Percentiles rank a stretch among this genome's conserved stretches.
phyloP scores from a whole-genome alignment of 805 yeast genomes.

The Isabelozyma heimii region DNA sequence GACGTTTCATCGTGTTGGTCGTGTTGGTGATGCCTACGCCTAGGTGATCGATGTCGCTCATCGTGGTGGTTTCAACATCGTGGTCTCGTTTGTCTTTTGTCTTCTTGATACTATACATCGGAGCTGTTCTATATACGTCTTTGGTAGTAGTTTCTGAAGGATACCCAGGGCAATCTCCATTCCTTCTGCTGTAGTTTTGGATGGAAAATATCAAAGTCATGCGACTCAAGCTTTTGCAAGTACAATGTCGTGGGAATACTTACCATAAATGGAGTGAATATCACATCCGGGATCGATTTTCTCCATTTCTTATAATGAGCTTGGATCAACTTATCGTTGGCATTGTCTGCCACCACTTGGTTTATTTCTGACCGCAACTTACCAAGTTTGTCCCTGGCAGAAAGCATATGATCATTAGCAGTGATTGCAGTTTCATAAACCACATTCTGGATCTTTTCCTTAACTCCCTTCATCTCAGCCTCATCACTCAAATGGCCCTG shows the following conservation, averaged over 20 bases:
- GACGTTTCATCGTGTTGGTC: too few species aligned
- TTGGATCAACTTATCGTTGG: conserved; percentile 23
- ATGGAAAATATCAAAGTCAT: conserved; percentile 60
- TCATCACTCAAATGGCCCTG: conserved; percentile 40
- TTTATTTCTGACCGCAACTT: conserved; percentile 37
- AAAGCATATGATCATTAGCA: conserved; percentile 77
- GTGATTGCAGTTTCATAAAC: conserved; percentile 67
- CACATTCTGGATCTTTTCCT: conserved; percentile 49
- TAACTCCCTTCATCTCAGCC: conserved; percentile 19
- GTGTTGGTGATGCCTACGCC: too few species aligned
- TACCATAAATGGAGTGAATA: conserved; percentile 66
- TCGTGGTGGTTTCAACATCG: too few species aligned
- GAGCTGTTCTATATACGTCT: conserved; percentile 13
- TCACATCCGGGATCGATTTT: conserved; percentile 54
- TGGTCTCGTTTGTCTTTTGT: too few species aligned
- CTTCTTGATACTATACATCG: too few species aligned
- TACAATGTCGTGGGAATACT: conserved; percentile 65
- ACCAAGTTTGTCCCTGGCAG: conserved; percentile 58
- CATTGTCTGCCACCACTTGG: conserved; percentile 18
- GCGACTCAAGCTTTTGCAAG: conserved; percentile 55
- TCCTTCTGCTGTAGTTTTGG: conserved; percentile 47
- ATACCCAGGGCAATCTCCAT: conserved; percentile 65
- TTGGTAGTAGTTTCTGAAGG: conserved; percentile 47
- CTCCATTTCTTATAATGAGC: conserved; percentile 37
- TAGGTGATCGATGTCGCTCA: too few species aligned